Conservation (phyloP, 257 asterid species). For the Haberlea rhodopensis region DNA sequence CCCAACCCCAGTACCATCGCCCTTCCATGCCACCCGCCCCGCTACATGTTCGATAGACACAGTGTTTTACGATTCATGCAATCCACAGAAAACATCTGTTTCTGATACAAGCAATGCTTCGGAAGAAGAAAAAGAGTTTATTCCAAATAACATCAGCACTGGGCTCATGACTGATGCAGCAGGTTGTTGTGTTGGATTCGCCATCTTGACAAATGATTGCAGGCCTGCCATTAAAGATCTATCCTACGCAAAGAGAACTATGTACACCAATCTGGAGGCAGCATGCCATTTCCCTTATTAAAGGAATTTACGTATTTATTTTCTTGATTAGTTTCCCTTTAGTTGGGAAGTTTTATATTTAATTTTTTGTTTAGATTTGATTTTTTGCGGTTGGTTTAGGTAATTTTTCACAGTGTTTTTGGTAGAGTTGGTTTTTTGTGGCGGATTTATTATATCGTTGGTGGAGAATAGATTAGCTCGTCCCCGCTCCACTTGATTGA, state of each 20-base stretch:
- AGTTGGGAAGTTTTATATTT: no score
- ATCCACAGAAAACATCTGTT: background rate
- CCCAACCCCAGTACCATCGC: background rate
- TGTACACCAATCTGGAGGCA: background rate
- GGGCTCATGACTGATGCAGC: constrained; percentile 10
- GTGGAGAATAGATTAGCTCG: no score
- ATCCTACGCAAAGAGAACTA: background rate
- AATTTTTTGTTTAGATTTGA: no score
- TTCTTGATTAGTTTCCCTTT: no score
- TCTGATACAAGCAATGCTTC: background rate
- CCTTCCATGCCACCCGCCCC: constrained; percentile 1
- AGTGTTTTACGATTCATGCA: constrained; percentile 5
- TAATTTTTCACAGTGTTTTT: no score
- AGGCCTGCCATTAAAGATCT: background rate
- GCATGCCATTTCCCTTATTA: no score
- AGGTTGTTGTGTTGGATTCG: constrained; percentile 13
- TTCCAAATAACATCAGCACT: background rate
- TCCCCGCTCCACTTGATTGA: no score
- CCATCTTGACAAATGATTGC: constrained; percentile 18
- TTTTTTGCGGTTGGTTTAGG: no score
- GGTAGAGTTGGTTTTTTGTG: no score
- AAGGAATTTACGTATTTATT: no score
- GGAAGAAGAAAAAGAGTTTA: background rate
- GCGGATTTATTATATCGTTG: no score
- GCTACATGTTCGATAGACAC: background rate